Conservation (phyloP, 1,284 basidiomycete species). For the Phlebopus sp. region DNA sequence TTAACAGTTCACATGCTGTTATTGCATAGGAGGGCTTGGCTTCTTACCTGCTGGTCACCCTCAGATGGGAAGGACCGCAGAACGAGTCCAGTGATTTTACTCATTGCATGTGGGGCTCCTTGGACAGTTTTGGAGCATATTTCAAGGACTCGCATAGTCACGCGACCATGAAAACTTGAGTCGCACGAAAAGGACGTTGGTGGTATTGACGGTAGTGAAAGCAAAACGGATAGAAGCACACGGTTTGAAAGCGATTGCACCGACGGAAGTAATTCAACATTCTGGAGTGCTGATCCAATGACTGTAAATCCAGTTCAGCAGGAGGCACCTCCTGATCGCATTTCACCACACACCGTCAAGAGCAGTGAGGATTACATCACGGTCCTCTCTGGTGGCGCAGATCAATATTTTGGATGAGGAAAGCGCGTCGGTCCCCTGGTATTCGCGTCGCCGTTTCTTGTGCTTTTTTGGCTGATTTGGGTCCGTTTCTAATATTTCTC, state of each 20-base stretch:
- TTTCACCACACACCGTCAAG: slow-evolving; percentile 53
- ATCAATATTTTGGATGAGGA: slow-evolving; percentile 48
- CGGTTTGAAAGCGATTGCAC: slow-evolving; percentile 59
- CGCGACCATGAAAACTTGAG: slow-evolving; percentile 41
- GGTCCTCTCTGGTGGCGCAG: slow-evolving; percentile 50
- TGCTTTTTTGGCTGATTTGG: slow-evolving; percentile 50
- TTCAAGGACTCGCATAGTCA: slow-evolving; percentile 45
- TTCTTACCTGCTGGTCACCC: slow-evolving; percentile 19
- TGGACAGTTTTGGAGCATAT: slow-evolving; percentile 48
- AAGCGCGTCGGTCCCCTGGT: slow-evolving; percentile 79
- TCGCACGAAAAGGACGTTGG: slow-evolving; percentile 57
- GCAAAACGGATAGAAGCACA: slow-evolving; percentile 53
- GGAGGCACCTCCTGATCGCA: background rate
- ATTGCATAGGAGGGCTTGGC: background rate
- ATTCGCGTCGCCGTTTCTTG: slow-evolving; percentile 74
- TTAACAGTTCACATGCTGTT: slow-evolving; percentile 14
- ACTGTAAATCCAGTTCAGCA: slow-evolving; percentile 37
- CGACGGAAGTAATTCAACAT: slow-evolving; percentile 48
- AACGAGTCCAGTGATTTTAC: slow-evolving; percentile 56
- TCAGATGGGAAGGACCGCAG: slow-evolving; percentile 35
- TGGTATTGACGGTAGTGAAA: slow-evolving; percentile 55
- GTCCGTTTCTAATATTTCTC: slow-evolving; percentile 14
- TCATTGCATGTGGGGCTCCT: slow-evolving; percentile 56
- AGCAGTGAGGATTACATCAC: slow-evolving; percentile 51
- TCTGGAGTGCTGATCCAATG: slow-evolving; percentile 45